Evolutionary conservation across 2,329 filamentous ascomycete genomes (phyloP), one percentile per base, ranked within the genome.

Genomic region (Colletotrichum sojae): DNA sequence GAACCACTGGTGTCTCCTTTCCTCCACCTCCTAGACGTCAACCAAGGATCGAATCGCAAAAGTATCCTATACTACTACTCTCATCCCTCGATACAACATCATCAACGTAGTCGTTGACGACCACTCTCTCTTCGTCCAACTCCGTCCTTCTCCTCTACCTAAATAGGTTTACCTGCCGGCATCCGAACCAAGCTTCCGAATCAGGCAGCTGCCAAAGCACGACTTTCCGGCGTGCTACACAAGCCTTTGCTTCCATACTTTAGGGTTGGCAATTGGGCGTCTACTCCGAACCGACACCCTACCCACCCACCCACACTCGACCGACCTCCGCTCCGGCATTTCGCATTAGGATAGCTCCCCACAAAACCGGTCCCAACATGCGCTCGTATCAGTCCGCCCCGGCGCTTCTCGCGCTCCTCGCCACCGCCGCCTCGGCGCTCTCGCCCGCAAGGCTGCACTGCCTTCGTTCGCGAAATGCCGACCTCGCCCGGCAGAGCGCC

Each of bases 401-500:
- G 36, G 69, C 67, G 65, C 31, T 71, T 15, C 18, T 67, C 36
- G 61, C 69, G 56, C 51, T 71, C 48, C 31, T 59, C 73, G 80
- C 76, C 64, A 78, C 73, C 63, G 73, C 77, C 71, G 66, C 76
- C 27, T 72, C 75, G 68, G 75, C 78, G 71, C 63, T 77, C 71
- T 72, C 78, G 48, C 73, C 62, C 61, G 75, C 71, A 22, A 72
- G 63, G 60, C 73, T 73, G 58, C 78, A 81, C 73, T 86, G 85
- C 73, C 74, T 88, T 62, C 75, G 76, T 57, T 70, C 75, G 60
- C 76, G 81, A 71, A 78, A 80, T 70, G 63, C 71, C 25, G 77
- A 81, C 57, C 78, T 88, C 56, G 81, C 83, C 54, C 71, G 66
- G 16, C 75, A 77, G 46, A 78, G 84, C 15, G 78, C 78, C 61